These are phyloP conservation scores for Phytophthora hybrid DNA, from an alignment of 352 stramenopile genomes.

Conservation along the genomic window DNA sequence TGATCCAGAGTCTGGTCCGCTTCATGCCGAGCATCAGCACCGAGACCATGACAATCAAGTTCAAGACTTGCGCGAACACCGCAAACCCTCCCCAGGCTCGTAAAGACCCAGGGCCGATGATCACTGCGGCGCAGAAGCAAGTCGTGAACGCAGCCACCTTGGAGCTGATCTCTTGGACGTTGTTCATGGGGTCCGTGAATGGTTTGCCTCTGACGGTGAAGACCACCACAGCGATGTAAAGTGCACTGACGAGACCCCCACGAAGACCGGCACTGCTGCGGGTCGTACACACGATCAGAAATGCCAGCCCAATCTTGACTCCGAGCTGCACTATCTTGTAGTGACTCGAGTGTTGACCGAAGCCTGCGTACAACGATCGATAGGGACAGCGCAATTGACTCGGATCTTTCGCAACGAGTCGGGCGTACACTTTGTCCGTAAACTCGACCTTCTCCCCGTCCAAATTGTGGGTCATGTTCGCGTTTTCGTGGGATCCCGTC, in stretches of 20 bases:
- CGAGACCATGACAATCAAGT: conserved; percentile 42
- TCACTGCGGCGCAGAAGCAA: conserved; percentile 32
- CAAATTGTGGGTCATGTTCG: conserved; percentile 1
- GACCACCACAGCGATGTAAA: conserved; percentile 36
- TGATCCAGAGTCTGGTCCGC: conserved; percentile 33
- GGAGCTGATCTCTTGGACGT: conserved; percentile 52
- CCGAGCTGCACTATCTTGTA: conserved; percentile 4
- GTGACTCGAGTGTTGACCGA: background rate
- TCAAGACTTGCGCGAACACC: conserved; percentile 44
- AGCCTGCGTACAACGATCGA: conserved; percentile 1
- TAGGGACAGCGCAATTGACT: background rate
- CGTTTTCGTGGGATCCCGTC: conserved; percentile 1
- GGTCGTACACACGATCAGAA: conserved; percentile 8
- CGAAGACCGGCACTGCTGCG: background rate
- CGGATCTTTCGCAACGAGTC: background rate
- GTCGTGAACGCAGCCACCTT: conserved; percentile 41
- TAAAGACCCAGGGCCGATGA: conserved; percentile 19
- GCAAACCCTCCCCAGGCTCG: conserved; percentile 27
- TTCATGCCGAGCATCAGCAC: conserved; percentile 44
- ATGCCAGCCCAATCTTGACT: conserved; percentile 1
- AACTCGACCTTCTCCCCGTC: background rate
- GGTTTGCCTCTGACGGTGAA: conserved; percentile 40
- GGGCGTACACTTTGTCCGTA: conserved; percentile 2
- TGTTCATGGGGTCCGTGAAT: conserved; percentile 51
- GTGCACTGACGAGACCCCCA: conserved; percentile 9